Percentiles rank a stretch among this genome's conserved stretches.
These are phyloP conservation scores for Diaporthe longicolla DNA, from an alignment of 2,329 filamentous ascomycete species.

Conservation along the genomic window DNA sequence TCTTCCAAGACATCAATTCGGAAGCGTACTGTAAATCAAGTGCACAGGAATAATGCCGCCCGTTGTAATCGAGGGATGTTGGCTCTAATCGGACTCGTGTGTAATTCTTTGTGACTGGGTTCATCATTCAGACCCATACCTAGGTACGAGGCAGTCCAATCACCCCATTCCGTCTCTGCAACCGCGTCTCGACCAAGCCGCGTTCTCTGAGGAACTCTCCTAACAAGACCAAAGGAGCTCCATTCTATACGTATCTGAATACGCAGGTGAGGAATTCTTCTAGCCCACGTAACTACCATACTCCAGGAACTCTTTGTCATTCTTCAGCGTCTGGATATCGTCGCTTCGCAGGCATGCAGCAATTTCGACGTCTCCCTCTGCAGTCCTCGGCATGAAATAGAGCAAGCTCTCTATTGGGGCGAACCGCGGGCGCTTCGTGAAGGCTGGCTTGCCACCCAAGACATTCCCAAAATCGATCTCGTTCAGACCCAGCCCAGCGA, in stretches of 20 bases:
- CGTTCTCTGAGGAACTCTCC: neutral
- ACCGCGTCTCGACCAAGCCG: neutral
- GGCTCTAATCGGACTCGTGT: too few species aligned
- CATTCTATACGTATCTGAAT: too few species aligned
- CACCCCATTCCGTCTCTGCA: neutral
- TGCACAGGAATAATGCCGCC: neutral
- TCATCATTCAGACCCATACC: neutral
- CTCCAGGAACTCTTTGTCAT: constrained; percentile 23
- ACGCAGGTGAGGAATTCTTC: neutral
- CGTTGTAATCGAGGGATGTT: neutral
- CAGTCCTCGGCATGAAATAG: constrained; percentile 38
- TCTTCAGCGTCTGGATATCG: constrained; percentile 29
- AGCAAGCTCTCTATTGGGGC: constrained; percentile 32
- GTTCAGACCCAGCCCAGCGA: constrained; percentile 25
- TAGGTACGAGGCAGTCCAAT: too few species aligned
- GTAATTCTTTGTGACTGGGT: neutral
- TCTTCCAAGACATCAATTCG: neutral
- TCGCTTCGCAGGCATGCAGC: constrained; percentile 31
- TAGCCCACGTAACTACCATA: constrained; percentile 38
- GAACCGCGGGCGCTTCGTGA: constrained; percentile 35
- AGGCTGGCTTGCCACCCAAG: constrained; percentile 33
- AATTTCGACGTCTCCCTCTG: constrained; percentile 26
- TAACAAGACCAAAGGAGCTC: too few species aligned
- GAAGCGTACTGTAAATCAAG: too few species aligned
- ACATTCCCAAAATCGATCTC: constrained; percentile 28